Evolutionary conservation across 2,329 filamentous ascomycete species (phyloP).

Genomic region (Penicillium sp.): DNA sequence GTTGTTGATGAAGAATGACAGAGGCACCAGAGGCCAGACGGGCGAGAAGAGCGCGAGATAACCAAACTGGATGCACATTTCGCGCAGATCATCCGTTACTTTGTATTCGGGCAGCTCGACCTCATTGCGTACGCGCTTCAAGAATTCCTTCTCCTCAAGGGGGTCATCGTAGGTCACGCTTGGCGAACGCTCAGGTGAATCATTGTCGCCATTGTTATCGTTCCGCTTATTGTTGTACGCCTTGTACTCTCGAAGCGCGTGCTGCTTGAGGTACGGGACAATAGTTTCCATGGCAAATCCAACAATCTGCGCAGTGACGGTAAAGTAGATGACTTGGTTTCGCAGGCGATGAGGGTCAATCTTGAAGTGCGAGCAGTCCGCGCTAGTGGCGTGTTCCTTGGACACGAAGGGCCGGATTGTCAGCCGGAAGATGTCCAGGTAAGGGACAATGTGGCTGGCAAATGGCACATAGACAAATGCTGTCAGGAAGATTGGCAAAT

Average conservation of each 20-base stretch:
- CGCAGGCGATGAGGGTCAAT: slow-evolving; percentile 83
- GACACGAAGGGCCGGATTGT: slow-evolving; percentile 76
- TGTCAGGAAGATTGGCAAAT: slow-evolving; percentile 84
- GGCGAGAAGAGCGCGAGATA: slow-evolving; percentile 92
- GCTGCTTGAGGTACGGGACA: slow-evolving; percentile 81
- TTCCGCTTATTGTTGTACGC: slow-evolving; percentile 34
- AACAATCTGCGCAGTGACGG: slow-evolving; percentile 91
- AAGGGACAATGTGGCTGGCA: slow-evolving; percentile 79
- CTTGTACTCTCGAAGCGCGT: slow-evolving; percentile 71
- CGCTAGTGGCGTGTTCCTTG: slow-evolving; percentile 70
- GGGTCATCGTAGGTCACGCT: slow-evolving; percentile 62
- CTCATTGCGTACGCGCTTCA: slow-evolving; percentile 81
- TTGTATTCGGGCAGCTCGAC: slow-evolving; percentile 85
- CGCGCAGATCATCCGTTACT: slow-evolving; percentile 84
- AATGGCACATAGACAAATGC: slow-evolving; percentile 96
- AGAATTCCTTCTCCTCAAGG: slow-evolving; percentile 78
- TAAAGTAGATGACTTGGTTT: slow-evolving; percentile 95
- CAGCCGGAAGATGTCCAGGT: slow-evolving; percentile 81
- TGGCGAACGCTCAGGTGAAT: slow-evolving; percentile 29
- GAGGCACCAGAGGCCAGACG: slow-evolving; percentile 86
- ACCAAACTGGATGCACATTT: slow-evolving; percentile 90
- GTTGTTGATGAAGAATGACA: slow-evolving; percentile 92
- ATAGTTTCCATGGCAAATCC: slow-evolving; percentile 84
- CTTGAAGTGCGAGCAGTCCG: slow-evolving; percentile 63
- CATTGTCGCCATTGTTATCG: slow-evolving; percentile 27